Base-by-base conservation (phyloP, 768 basidiomycete species). In the Mrakia frigida region DNA sequence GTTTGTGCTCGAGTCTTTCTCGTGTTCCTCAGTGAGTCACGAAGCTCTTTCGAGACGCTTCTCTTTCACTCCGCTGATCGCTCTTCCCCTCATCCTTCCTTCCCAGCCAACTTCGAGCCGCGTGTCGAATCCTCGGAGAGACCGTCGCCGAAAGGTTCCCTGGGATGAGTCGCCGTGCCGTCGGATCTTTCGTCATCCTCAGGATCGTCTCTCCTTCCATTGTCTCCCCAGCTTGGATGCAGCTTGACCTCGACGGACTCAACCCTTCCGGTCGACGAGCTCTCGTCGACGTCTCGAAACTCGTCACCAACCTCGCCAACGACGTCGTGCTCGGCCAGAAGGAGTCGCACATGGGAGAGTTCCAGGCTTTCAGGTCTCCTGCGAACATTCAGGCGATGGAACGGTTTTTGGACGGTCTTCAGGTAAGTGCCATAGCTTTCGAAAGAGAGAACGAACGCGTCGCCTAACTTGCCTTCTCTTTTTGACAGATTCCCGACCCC, bases 71-170 rank as follows among this genome's bases (percentile, higher is more conserved):
- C 46, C 11, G 3, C 25, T n/a, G 50, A 72, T n/a, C n/a, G 16
- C 70, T 13, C 23, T 28, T 0, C 18, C 18, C 46, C 28, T 46
- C 28, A 65, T 25, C 23, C 43, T 33, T 46, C 35, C 39, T 31
- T 31, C 31, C 7, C 53, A 75, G 74, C 5, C 43, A 70, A 25
- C 74, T 75, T 28, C 35, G 53, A 28, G 74, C 56, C 6, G 74
- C 74, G 14, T 75, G 74, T 43, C 74, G 59, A 1, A 70, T 75
- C 56, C 74, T 75, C 37, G 74, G 68, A n/a, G 68, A 75, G 56
- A 37, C 65, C 18, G 68, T 75, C 41, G 53, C 68, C 10, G 31
- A 35, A 13, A 59, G 53, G 39, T 75, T 75, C 59, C 52, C 52
- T 18, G 65, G 65, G 16, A 35, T 67, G 14, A 33, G 52, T 21